Evolutionary conservation across 345 rosid genomes (phyloP).

Genomic region (Gossypium bickii): DNA sequence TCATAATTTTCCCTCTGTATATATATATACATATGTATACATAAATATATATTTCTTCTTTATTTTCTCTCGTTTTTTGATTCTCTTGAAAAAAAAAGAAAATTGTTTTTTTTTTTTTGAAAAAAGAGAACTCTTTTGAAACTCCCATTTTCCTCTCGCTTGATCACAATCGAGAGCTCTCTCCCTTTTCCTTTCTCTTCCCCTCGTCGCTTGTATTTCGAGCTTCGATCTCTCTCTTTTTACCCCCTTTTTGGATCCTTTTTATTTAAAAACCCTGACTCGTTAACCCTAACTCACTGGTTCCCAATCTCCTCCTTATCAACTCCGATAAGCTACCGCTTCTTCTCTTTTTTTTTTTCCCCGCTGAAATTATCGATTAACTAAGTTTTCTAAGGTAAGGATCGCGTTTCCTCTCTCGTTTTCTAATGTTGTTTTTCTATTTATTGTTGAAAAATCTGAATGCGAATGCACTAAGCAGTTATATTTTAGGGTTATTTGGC

Average conservation of each 20-base stretch:
- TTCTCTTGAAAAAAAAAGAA: not conserved
- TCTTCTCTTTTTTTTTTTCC: not conserved
- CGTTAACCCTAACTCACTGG: slow-evolving; percentile 11
- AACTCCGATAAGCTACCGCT: not conserved
- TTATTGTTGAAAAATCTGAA: not conserved
- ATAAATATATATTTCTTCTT: not conserved
- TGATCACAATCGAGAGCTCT: slow-evolving; percentile 6
- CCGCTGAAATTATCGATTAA: not conserved
- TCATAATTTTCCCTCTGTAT: not conserved
- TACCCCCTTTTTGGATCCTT: not conserved
- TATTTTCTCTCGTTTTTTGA: not conserved
- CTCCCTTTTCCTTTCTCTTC: not conserved
- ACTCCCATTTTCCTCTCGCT: not conserved
- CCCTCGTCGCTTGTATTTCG: not conserved
- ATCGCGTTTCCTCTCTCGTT: not conserved
- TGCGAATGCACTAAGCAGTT: not conserved
- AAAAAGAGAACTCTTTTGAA: not conserved
- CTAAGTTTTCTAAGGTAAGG: slow-evolving; percentile 8
- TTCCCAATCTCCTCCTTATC: not conserved
- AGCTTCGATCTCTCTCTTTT: not conserved
- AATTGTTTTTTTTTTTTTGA: not conserved
- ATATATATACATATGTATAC: too few species aligned
- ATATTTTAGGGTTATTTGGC: not conserved
- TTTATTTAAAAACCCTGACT: not conserved
- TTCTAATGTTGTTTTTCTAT: not conserved